Conservation (phyloP, 2,329 filamentous ascomycete genomes). For the Apiospora phragmitis region DNA sequence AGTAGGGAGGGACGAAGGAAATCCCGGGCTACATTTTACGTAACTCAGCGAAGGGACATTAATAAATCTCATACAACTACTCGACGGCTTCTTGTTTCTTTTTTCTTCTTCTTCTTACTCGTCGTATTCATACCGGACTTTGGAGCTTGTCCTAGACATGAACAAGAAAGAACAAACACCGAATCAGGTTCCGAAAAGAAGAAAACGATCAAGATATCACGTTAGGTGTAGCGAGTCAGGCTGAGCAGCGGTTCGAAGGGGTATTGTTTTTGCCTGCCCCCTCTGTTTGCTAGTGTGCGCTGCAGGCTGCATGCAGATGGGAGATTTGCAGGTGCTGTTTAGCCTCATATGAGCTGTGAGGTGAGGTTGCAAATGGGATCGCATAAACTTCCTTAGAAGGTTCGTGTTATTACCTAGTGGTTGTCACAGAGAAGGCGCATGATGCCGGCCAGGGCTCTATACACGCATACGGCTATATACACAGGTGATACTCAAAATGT, state of each 20-base stretch:
- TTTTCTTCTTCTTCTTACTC: too few species aligned
- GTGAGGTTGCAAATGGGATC: background rate
- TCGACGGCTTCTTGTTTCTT: too few species aligned
- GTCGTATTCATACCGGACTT: background rate
- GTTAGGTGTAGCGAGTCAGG: background rate
- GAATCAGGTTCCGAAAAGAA: background rate
- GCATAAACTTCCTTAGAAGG: background rate
- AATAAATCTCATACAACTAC: too few species aligned
- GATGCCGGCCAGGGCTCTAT: background rate
- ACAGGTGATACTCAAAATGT: too few species aligned
- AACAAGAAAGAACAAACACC: background rate
- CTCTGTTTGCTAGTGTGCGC: too few species aligned
- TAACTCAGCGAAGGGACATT: too few species aligned
- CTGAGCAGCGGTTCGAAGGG: background rate
- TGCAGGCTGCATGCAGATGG: background rate
- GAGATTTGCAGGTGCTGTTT: background rate
- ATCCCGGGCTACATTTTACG: too few species aligned
- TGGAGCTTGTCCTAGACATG: background rate
- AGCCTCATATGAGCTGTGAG: background rate
- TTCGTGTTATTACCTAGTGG: background rate
- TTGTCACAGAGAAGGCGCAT: background rate
- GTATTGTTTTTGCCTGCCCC: background rate
- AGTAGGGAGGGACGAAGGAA: too few species aligned
- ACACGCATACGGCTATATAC: background rate
- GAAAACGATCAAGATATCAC: too few species aligned